phyloP scores from a whole-genome alignment of 1,284 basidiomycete species.

The Ganoderma meredithae region DNA sequence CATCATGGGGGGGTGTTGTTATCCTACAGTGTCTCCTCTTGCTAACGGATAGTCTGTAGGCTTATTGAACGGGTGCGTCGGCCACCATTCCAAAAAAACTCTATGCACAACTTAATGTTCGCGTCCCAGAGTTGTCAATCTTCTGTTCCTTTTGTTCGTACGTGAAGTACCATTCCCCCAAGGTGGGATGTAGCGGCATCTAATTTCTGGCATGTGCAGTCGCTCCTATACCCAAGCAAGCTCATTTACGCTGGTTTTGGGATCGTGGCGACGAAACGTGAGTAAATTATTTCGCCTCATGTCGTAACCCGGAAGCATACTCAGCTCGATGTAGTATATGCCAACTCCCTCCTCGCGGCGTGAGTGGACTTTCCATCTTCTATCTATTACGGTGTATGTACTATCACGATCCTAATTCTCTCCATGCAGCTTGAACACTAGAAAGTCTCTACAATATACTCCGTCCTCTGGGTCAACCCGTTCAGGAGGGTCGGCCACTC shows the following conservation, averaged over 20 bases:
- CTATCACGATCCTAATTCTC: not conserved
- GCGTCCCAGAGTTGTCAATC: slow-evolving; percentile 13
- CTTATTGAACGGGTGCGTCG: not conserved
- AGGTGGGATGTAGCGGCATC: not conserved
- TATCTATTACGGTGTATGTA: not conserved
- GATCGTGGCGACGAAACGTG: slow-evolving; percentile 12
- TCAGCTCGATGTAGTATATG: not conserved
- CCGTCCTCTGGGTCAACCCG: not conserved
- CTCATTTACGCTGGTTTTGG: slow-evolving; percentile 21
- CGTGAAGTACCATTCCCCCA: not conserved
- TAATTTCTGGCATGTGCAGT: slow-evolving; percentile 1
- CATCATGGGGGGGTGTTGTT: not conserved
- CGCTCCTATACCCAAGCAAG: slow-evolving; percentile 13
- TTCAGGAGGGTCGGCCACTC: not conserved
- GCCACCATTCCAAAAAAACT: not conserved
- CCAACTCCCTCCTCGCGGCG: not conserved
- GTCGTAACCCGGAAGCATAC: not conserved
- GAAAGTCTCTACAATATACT: not conserved
- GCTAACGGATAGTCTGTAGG: not conserved
- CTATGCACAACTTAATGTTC: not conserved
- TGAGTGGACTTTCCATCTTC: not conserved
- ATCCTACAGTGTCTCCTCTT: not conserved
- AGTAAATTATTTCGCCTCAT: not conserved
- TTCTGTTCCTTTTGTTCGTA: slow-evolving; percentile 15
- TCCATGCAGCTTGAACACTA: not conserved